Evolutionary conservation across 1,284 basidiomycete species (phyloP).

Genomic region (Ustilago shanxiensis): DNA sequence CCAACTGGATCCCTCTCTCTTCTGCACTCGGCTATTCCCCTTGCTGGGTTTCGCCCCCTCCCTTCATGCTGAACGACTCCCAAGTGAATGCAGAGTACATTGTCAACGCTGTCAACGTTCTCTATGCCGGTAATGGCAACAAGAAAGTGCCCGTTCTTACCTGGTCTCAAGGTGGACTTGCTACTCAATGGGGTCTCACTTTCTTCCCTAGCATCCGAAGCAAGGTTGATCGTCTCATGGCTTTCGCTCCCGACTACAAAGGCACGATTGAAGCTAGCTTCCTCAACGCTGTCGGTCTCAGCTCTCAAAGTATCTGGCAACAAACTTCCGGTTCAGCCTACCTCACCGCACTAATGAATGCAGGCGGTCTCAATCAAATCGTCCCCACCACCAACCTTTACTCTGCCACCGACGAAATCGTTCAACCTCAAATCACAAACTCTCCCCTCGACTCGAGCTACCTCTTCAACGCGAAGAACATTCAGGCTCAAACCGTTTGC

Average conservation of each 20-base stretch:
- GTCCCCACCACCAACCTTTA: slow-evolving; percentile 50
- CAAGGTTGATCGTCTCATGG: slow-evolving; percentile 33
- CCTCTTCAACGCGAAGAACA: slow-evolving; percentile 30
- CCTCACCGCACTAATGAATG: slow-evolving; percentile 33
- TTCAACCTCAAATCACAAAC: slow-evolving; percentile 33
- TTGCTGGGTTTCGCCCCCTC: slow-evolving; percentile 42
- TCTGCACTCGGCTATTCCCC: slow-evolving; percentile 30
- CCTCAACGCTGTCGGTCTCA: slow-evolving; percentile 3
- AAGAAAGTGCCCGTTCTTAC: slow-evolving; percentile 36
- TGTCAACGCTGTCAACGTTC: slow-evolving; percentile 36
- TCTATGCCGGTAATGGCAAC: slow-evolving; percentile 16
- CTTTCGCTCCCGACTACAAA: slow-evolving; percentile 46
- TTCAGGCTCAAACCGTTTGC: slow-evolving; percentile 35
- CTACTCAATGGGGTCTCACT: slow-evolving; percentile 29
- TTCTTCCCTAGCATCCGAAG: slow-evolving; percentile 41
- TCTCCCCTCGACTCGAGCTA: slow-evolving; percentile 21
- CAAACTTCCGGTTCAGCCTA: slow-evolving; percentile 25
- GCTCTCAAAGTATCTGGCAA: slow-evolving; percentile 33
- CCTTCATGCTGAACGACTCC: slow-evolving; percentile 46
- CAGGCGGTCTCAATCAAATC: slow-evolving; percentile 37
- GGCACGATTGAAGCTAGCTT: slow-evolving; percentile 25
- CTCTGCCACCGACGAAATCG: slow-evolving; percentile 35
- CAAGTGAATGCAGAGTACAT: slow-evolving; percentile 49
- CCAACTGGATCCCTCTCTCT: slow-evolving; percentile 45
- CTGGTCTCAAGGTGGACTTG: slow-evolving; percentile 45